These are phyloP conservation scores for Atractiella rhizophila DNA, from an alignment of 768 basidiomycete species.

Conservation along the genomic window DNA sequence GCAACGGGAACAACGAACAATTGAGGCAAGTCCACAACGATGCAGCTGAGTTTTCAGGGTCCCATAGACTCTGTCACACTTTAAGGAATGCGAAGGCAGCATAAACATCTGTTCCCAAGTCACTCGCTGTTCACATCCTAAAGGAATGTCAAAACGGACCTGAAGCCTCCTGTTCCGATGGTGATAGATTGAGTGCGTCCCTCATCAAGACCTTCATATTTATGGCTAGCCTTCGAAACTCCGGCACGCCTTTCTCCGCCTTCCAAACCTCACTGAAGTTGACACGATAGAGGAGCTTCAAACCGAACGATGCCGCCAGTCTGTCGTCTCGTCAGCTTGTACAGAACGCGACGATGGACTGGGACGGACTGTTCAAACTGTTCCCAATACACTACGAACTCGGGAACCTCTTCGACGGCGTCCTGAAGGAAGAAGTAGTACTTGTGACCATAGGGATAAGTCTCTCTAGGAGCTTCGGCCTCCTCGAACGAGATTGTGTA, in stretches of 20 bases:
- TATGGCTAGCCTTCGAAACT: conserved; percentile 58
- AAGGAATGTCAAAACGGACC: no score
- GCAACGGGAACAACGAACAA: no score
- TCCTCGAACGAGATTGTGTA: conserved; percentile 53
- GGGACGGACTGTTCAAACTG: conserved; percentile 50
- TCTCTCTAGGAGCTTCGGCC: conserved; percentile 29
- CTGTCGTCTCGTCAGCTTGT: conserved; percentile 24
- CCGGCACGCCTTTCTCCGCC: conserved; percentile 50
- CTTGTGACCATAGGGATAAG: conserved; percentile 51
- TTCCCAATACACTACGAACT: conserved; percentile 90
- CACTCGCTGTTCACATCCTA: no score
- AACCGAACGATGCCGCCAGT: conserved; percentile 54
- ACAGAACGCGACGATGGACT: conserved; percentile 2
- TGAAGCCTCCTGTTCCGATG: no score
- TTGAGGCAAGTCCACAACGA: no score
- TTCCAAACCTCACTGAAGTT: conserved; percentile 74
- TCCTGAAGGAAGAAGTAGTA: conserved; percentile 85
- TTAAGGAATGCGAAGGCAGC: no score
- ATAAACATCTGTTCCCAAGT: no score
- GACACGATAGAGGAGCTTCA: conserved; percentile 49
- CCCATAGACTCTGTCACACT: no score
- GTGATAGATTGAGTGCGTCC: no score
- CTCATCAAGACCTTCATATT: conserved; percentile 85
- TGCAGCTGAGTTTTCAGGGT: no score
- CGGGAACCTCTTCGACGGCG: conserved; percentile 89